Evolutionary conservation across 2,329 filamentous ascomycete species (phyloP), one percentile per base, ranked within the genome.

Genomic region (Rutstroemia sp.): DNA sequence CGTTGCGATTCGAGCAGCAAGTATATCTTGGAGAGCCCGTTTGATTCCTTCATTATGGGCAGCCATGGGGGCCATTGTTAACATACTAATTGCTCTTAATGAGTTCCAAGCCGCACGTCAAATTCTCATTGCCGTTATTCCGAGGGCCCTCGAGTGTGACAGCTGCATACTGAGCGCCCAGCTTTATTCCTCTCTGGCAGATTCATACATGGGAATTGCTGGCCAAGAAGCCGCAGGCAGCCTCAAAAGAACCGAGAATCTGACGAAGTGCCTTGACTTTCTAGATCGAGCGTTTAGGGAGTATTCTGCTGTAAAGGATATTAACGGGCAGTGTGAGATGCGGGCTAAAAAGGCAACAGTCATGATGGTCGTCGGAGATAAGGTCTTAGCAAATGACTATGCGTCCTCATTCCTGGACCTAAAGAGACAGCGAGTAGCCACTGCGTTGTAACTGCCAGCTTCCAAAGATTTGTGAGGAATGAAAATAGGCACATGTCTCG

Each of bases 291-390:
- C 67, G 8, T 66, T 67, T 62, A 70, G 72, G 54, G 79, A 79
- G 59, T 87, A 77, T 64, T 77, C 79, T 55, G 75, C 75, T 53
- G 71, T 84, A 12, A 78, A 83, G 61, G 82, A 86, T 69, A 67
- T 81, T 10, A 71, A 74, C 25, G 81, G 81, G 1, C 80, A 85
- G 66, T 80, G 82, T 61, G 80, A 85, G 63, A 80, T 84, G 72
- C 64, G 87, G 67, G 79, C 80, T 47, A 87, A 87, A 72, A 87
- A 86, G 69, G 79, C 81, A 9, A 79, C 79, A n/a, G 75, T 87
- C 49, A 80, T 84, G 69, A 78, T 79, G 64, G 71, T 82, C 58
- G 72, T 79, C 23, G 82, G 79, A 3, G 81, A 85, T 65, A 67
- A 73, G 39, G 72, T 74, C 30, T 63, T 81, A 62, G 78, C 78